phyloP scores from a whole-genome alignment of 768 basidiomycete species.

The Crepidotus variabilis region DNA sequence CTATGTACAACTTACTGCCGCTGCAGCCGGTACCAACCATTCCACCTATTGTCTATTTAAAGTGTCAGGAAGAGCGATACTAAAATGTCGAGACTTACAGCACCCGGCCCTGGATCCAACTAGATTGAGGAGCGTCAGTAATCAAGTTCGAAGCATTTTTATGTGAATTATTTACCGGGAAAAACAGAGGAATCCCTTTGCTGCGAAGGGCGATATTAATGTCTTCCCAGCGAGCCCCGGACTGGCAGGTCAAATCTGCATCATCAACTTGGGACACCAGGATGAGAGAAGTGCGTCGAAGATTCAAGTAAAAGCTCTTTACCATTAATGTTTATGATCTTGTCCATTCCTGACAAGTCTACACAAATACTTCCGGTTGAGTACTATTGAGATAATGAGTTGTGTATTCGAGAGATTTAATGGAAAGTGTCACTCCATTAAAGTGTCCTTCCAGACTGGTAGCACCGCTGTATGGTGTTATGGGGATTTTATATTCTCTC shows the following conservation, averaged over 20 bases:
- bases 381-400: conserved; percentile 28
- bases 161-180: conserved; percentile 54
- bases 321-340: conserved; percentile 76
- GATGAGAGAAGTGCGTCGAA: neutral
- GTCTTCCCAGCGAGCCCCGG: conserved; percentile 77
- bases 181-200: conserved; percentile 75
- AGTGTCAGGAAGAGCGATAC: conserved; percentile 1
- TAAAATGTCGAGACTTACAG: conserved; percentile 37
- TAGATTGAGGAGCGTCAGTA: conserved; percentile 18
- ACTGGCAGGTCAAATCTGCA: conserved; percentile 71
- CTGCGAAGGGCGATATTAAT: conserved; percentile 68
- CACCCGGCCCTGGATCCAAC: conserved; percentile 72
- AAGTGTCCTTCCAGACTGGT: conserved; percentile 89
- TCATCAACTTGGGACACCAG: conserved; percentile 48
- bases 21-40: conserved; percentile 88
- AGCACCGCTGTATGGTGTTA: conserved; percentile 80
- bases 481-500: conserved; percentile 66
- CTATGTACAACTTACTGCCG: conserved; percentile 54
- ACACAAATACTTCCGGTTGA: conserved; percentile 71
- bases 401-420: conserved; percentile 1
- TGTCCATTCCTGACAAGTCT: conserved; percentile 81
- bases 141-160: neutral
- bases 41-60: conserved; percentile 70
- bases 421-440: conserved; percentile 54
- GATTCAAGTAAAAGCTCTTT: conserved; percentile 5